phyloP scores from a whole-genome alignment of 2,329 filamentous ascomycete species.

The Aciculosporium take region DNA sequence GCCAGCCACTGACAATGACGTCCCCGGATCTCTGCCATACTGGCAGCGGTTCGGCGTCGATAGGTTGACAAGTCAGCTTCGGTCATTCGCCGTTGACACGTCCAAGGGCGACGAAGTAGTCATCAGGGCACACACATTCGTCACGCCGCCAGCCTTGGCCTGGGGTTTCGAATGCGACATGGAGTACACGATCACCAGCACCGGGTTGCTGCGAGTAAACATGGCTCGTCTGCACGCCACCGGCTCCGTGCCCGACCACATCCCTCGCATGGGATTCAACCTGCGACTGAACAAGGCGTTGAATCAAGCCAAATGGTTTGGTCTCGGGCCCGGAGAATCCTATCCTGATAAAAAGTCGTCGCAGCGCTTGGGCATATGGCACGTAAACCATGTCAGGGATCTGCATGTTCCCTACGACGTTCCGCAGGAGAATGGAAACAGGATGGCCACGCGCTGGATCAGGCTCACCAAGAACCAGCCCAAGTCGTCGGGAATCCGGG shows the following conservation, averaged over 20 bases:
- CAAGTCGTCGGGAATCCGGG: constrained; percentile 9
- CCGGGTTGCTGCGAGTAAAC: constrained; percentile 31
- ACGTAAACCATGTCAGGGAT: constrained; percentile 25
- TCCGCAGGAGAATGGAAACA: constrained; percentile 54
- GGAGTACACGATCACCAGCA: constrained; percentile 34
- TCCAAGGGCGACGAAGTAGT: constrained; percentile 30
- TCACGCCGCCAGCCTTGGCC: constrained; percentile 44
- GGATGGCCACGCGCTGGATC: constrained; percentile 45
- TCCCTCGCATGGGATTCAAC: constrained; percentile 49
- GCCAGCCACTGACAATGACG: constrained; percentile 51
- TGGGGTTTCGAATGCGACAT: constrained; percentile 40
- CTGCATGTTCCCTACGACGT: constrained; percentile 49
- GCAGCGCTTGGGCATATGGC: constrained; percentile 38
- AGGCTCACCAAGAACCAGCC: constrained; percentile 14
- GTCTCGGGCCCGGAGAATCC: constrained; percentile 47
- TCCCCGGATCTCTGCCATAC: constrained; percentile 36
- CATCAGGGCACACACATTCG: constrained; percentile 37
- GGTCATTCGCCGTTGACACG: constrained; percentile 19
- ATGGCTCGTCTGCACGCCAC: constrained; percentile 28
- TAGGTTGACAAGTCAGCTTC: constrained; percentile 29
- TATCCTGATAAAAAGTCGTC: constrained; percentile 48
- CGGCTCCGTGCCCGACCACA: constrained; percentile 35
- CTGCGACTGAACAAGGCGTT: constrained; percentile 34
- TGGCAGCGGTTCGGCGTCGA: constrained; percentile 42
- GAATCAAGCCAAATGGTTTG: constrained; percentile 41